These are phyloP conservation scores for Calonectria ilicicola DNA, from an alignment of 2,329 filamentous ascomycete genomes.

Conservation along the genomic window DNA sequence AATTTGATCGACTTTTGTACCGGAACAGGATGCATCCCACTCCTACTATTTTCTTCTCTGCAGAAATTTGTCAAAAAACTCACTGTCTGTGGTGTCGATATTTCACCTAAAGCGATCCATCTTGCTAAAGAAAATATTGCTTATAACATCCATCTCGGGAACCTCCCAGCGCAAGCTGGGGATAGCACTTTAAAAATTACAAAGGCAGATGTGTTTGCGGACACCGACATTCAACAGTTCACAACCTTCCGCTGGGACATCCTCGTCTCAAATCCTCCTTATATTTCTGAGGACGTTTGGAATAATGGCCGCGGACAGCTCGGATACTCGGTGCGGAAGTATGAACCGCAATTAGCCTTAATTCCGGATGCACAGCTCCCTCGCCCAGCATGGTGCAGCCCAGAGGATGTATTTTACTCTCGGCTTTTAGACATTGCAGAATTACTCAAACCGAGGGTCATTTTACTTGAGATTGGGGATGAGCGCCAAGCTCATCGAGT, in stretches of 20 bases:
- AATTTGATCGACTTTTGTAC: constrained; percentile 88
- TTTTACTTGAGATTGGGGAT: constrained; percentile 80
- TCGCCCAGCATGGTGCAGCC: constrained; percentile 46
- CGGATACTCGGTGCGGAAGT: constrained; percentile 82
- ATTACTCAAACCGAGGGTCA: constrained; percentile 61
- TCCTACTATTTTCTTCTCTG: constrained; percentile 77
- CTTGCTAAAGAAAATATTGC: constrained; percentile 75
- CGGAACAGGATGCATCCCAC: constrained; percentile 89
- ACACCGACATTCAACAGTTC: constrained; percentile 49
- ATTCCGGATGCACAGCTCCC: constrained; percentile 62
- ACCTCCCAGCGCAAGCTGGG: constrained; percentile 30
- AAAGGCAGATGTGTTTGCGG: constrained; percentile 62
- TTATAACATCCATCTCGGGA: constrained; percentile 56
- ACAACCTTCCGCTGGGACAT: constrained; percentile 64
- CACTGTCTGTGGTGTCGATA: constrained; percentile 77
- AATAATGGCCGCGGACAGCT: constrained; percentile 52
- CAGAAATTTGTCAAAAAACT: constrained; percentile 54
- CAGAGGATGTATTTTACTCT: constrained; percentile 74
- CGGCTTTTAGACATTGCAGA: constrained; percentile 69
- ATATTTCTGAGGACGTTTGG: constrained; percentile 74
- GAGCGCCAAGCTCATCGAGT: constrained; percentile 76
- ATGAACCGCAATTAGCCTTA: constrained; percentile 84
- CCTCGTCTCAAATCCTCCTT: constrained; percentile 90
- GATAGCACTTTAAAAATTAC: constrained; percentile 56
- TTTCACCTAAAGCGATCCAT: constrained; percentile 73